Percentiles rank a stretch among this genome's conserved stretches.
These are phyloP conservation scores for Catharanthus roseus DNA, from an alignment of 257 asterid species.

Conservation along the genomic window DNA sequence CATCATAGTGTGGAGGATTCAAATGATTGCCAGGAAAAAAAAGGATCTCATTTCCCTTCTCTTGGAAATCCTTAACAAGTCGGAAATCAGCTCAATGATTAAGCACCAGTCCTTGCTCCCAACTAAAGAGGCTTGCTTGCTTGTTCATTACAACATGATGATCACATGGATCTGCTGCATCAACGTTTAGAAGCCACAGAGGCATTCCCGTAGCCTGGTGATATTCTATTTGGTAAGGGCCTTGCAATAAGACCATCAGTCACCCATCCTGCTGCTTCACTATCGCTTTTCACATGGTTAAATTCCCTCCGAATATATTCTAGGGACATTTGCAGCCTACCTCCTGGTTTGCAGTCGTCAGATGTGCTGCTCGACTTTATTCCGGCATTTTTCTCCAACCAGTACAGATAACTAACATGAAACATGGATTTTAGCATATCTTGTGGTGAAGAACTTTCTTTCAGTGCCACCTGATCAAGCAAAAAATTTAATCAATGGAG, in stretches of 20 bases:
- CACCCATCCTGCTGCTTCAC: conserved; percentile 75
- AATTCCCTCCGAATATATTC: conserved; percentile 71
- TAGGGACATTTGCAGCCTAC: conserved; percentile 72
- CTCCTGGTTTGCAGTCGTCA: conserved; percentile 75
- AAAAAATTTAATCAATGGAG: conserved; percentile 11
- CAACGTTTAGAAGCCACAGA: conserved; percentile 37
- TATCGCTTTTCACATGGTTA: conserved; percentile 60
- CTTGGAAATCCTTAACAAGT: not conserved
- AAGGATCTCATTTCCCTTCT: not conserved
- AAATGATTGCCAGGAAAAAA: not conserved
- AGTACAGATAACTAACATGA: conserved; percentile 76
- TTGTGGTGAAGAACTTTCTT: conserved; percentile 68
- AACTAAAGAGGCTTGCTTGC: not conserved
- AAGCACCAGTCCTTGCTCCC: not conserved
- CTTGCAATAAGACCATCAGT: conserved; percentile 78
- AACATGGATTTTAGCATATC: conserved; percentile 89
- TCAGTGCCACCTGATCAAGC: conserved; percentile 64
- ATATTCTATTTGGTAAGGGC: conserved; percentile 69
- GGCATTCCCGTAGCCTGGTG: conserved; percentile 34
- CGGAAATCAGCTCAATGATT: not conserved
- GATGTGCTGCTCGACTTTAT: conserved; percentile 40
- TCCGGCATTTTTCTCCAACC: conserved; percentile 92
- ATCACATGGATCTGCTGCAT: not conserved
- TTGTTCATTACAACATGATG: not conserved
- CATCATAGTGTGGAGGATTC: not conserved